These are phyloP conservation scores for Amanita phalloides DNA, from an alignment of 768 basidiomycete genomes.

Conservation along the genomic window DNA sequence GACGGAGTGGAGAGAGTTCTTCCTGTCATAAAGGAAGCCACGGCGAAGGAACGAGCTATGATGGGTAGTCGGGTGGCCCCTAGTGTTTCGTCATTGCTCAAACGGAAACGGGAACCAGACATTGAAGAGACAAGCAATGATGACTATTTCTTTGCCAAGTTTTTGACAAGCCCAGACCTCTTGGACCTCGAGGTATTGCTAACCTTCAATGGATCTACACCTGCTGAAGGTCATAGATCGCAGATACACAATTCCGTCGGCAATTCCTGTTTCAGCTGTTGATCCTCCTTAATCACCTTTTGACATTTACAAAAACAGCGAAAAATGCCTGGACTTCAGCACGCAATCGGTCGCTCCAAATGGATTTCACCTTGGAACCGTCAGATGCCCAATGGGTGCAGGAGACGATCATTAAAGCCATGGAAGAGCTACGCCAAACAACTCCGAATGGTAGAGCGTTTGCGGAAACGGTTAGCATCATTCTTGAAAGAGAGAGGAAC, in stretches of 20 bases:
- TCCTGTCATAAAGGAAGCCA: slow-evolving; percentile 76
- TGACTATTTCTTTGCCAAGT: slow-evolving; percentile 92
- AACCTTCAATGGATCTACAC: background rate
- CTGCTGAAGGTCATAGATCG: slow-evolving; percentile 40
- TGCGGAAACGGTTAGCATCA: slow-evolving; percentile 58
- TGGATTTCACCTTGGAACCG: slow-evolving; percentile 69
- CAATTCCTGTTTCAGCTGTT: slow-evolving; percentile 84
- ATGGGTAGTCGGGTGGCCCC: slow-evolving; percentile 59
- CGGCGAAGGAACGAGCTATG: slow-evolving; percentile 79
- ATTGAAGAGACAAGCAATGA: slow-evolving; percentile 41
- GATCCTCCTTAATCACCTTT: slow-evolving; percentile 66
- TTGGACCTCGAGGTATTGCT: slow-evolving; percentile 70
- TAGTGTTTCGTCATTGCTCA: slow-evolving; percentile 29
- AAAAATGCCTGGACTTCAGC: slow-evolving; percentile 51
- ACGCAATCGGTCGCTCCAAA: slow-evolving; percentile 71
- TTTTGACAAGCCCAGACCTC: slow-evolving; percentile 79
- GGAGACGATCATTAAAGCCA: slow-evolving; percentile 49
- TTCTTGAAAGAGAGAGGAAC: slow-evolving; percentile 77
- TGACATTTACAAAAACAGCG: slow-evolving; percentile 58
- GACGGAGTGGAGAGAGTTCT: slow-evolving; percentile 63
- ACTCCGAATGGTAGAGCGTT: slow-evolving; percentile 71
- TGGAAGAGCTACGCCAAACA: slow-evolving; percentile 59
- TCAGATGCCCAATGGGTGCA: slow-evolving; percentile 68
- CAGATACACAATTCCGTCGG: slow-evolving; percentile 87
- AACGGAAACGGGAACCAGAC: slow-evolving; percentile 58